Base-by-base conservation (phyloP, 2,329 filamentous ascomycete species). In the Drechmeria coniospora region DNA sequence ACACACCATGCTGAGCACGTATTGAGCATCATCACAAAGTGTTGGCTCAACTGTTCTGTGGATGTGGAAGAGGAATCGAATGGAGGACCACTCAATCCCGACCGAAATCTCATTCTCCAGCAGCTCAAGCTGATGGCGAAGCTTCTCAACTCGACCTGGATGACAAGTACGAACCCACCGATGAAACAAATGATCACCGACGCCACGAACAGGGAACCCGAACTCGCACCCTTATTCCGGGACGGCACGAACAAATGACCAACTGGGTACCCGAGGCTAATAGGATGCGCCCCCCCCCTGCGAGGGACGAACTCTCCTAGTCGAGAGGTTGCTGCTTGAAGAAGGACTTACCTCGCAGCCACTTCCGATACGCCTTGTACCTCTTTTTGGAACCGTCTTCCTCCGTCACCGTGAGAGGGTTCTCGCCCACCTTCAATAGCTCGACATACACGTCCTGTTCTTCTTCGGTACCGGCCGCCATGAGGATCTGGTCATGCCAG, bases 341-440 rank as follows among this genome's bases (percentile, higher is more conserved):
- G 44, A 95, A 67, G 43, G 83, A 93, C 60, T 94, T 95, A 12
- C 87, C 87, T 36, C 75, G 69, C 46, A 98, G 61, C 87, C 90
- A 98, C 55, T 94, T 92, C 44, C 77, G 63, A 54, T 98, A 98
- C 8, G 86, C 81, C 56, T 93, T 95, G 53, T 98, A 98, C 41
- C 90, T 65, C 65, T 95, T 94, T 67, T 92, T 95, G 22, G 68
- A 66, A 25, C 74, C 66, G 50, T 95, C 90, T 44, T 92, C 86
- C 24, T 86, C 77, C 1, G 74, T 76, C 10, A 95, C 87, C 3
- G 82, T 92, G 28, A 98, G 57, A 12, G 83, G 82, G 42, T 93
- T 82, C 34, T 90, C 79, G 4, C 69, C 72, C 9, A 90, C 70
- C 23, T 66, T 69, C 31, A 94, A 51, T 44, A 90, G 78, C 35